Evolutionary conservation across 192 early-diverging fungal genomes (phyloP).

Genomic region (Coemansia sp.): DNA sequence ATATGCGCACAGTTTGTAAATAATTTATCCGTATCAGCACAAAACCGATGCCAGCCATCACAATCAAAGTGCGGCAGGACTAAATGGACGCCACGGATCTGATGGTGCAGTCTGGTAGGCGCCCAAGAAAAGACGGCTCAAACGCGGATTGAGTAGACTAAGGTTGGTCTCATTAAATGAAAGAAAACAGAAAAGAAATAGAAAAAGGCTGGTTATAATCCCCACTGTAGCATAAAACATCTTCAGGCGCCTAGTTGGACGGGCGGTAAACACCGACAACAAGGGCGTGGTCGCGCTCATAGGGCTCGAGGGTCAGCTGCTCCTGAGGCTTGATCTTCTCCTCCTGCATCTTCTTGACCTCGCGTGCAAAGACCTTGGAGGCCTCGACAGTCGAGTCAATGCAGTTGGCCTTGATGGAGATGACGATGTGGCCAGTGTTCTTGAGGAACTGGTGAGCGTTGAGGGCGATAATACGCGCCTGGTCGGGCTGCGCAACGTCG

Average conservation of each 20-base stretch:
- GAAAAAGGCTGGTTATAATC: not conserved
- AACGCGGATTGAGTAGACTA: too few relatives aligned
- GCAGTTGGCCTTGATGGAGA: conserved; percentile 99
- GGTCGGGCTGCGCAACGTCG: conserved; percentile 99
- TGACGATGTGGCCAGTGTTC: conserved; percentile 95
- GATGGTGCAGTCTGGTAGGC: too few relatives aligned
- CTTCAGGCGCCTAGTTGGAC: conserved; percentile 12
- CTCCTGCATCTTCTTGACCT: conserved; percentile 90
- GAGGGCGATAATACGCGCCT: conserved; percentile 97
- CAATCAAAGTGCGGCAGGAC: too few relatives aligned
- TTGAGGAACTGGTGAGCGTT: conserved; percentile 98
- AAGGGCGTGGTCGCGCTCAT: conserved; percentile 98
- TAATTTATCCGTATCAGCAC: too few relatives aligned
- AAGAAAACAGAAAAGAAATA: conserved; percentile 2
- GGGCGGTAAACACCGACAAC: conserved; percentile 84
- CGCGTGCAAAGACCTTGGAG: conserved; percentile 90
- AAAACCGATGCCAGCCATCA: too few relatives aligned
- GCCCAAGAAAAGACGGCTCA: too few relatives aligned
- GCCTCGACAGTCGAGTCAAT: conserved; percentile 99
- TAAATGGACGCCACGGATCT: too few relatives aligned
- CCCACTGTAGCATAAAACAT: not conserved
- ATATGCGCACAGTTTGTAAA: too few relatives aligned
- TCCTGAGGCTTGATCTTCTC: conserved; percentile 89
- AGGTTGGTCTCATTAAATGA: too few relatives aligned
- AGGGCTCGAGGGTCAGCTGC: conserved; percentile 95